phyloP scores from a whole-genome alignment of 2,329 filamentous ascomycete genomes.

The Akanthomyces lecanii region DNA sequence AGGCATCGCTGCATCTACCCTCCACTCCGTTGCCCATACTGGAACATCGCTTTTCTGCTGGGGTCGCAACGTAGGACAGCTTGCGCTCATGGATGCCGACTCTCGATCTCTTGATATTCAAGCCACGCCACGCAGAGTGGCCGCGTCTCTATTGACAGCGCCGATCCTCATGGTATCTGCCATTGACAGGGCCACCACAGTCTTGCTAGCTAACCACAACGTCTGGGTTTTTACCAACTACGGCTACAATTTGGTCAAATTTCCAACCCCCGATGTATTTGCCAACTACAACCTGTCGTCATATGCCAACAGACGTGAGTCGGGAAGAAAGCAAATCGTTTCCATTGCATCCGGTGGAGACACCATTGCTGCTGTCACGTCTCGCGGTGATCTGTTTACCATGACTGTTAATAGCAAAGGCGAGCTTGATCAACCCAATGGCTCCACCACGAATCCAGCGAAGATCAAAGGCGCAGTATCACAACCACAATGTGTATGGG shows the following conservation, averaged over 20 bases:
- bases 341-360: slow-evolving; percentile 82
- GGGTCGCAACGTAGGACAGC: slow-evolving; percentile 90
- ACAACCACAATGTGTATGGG: slow-evolving; percentile 79
- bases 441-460: slow-evolving; percentile 86
- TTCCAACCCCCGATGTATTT: slow-evolving; percentile 68
- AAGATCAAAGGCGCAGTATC: slow-evolving; percentile 85
- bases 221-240: slow-evolving; percentile 96
- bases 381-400: slow-evolving; percentile 82
- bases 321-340: slow-evolving; percentile 63
- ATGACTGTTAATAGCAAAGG: slow-evolving; percentile 67
- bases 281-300: slow-evolving; percentile 67
- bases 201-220: slow-evolving; percentile 79
- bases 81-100: slow-evolving; percentile 92
- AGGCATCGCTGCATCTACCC: slow-evolving; percentile 80
- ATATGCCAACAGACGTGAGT: slow-evolving; percentile 47
- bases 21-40: slow-evolving; percentile 89
- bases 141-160: slow-evolving; percentile 66
- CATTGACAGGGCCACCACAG: slow-evolving; percentile 84
- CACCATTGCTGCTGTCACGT: slow-evolving; percentile 84
- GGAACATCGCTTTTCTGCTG: slow-evolving; percentile 81
- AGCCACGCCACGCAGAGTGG: slow-evolving; percentile 76
- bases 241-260: slow-evolving; percentile 85
- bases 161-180: slow-evolving; percentile 76
- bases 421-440: slow-evolving; percentile 55
- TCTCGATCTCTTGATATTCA: slow-evolving; percentile 88